Evolutionary conservation across 2,329 filamentous ascomycete species (phyloP).

Genomic region (Albophoma yamanashiensis): DNA sequence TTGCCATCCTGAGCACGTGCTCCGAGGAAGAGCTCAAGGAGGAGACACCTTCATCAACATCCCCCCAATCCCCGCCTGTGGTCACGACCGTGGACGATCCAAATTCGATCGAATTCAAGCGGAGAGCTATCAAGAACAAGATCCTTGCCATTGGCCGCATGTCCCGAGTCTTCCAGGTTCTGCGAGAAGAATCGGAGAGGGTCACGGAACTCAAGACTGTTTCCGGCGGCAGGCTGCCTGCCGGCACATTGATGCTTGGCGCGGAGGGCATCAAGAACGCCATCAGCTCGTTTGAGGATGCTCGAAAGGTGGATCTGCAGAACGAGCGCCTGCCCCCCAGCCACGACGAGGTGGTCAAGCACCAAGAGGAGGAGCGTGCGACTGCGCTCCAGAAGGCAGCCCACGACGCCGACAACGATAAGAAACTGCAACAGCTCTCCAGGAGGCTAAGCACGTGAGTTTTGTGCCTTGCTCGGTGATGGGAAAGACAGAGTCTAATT

Average conservation of each 20-base stretch:
- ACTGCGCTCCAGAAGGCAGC: constrained; percentile 79
- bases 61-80: constrained; percentile 52
- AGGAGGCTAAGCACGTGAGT: constrained; percentile 85
- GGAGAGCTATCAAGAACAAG: constrained; percentile 98
- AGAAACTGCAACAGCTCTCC: constrained; percentile 74
- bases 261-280: constrained; percentile 98
- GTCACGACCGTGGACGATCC: constrained; percentile 47
- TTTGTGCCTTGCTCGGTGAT: not conserved
- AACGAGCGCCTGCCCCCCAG: constrained; percentile 91
- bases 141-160: constrained; percentile 94
- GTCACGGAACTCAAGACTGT: constrained; percentile 98
- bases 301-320: constrained; percentile 90
- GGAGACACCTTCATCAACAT: constrained; percentile 54
- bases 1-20: constrained; percentile 95
- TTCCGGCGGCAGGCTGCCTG: constrained; percentile 81
- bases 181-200: constrained; percentile 92
- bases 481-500: not conserved
- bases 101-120: constrained; percentile 86
- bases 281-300: constrained; percentile 94
- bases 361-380: constrained; percentile 69
- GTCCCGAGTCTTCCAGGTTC: constrained; percentile 94
- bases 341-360: constrained; percentile 81
- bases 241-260: constrained; percentile 93
- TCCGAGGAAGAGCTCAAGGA: constrained; percentile 98
- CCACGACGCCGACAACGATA: constrained; percentile 85